phyloP scores from a whole-genome alignment of 1,284 basidiomycete genomes.

The Phylloboletellus chloephorus region DNA sequence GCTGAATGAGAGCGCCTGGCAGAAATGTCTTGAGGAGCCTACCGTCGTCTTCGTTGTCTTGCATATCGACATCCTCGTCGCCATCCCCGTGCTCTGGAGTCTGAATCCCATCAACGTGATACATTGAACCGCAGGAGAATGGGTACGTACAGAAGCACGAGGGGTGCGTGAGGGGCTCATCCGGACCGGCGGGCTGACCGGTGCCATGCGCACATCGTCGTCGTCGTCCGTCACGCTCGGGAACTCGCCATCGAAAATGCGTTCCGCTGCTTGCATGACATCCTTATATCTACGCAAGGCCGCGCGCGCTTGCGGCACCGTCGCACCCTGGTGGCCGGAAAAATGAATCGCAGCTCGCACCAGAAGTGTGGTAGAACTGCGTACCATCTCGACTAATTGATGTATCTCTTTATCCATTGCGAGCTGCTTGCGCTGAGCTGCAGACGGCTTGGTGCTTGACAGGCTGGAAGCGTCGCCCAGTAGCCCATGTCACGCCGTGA shows the following conservation, averaged over 20 bases:
- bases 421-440: slow-evolving; percentile 1
- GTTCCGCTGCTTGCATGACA: slow-evolving; percentile 86
- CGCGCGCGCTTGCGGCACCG: slow-evolving; percentile 66
- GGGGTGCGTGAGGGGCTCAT: slow-evolving; percentile 28
- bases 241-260: slow-evolving; percentile 77
- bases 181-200: slow-evolving; percentile 16
- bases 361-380: slow-evolving; percentile 8
- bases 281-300: slow-evolving; percentile 75
- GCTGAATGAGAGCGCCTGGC: slow-evolving; percentile 10
- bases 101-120: slow-evolving; percentile 32
- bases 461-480: slow-evolving; percentile 13
- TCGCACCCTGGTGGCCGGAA: slow-evolving; percentile 58
- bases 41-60: slow-evolving; percentile 55
- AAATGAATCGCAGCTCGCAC: slow-evolving; percentile 8
- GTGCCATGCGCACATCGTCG: slow-evolving; percentile 29
- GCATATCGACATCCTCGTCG: slow-evolving; percentile 40
- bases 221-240: slow-evolving; percentile 62
- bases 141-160: slow-evolving; percentile 24
- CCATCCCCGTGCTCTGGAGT: slow-evolving; percentile 48
- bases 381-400: slow-evolving; percentile 57
- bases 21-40: slow-evolving; percentile 15
- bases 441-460: slow-evolving; percentile 1
- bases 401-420: slow-evolving; percentile 41
- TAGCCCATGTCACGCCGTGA: slow-evolving; percentile 24
- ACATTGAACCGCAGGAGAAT: not conserved